Evolutionary conservation across 2,329 filamentous ascomycete genomes (phyloP), one percentile per base, ranked within the genome.

Genomic region (Clarireedia hainanense): DNA sequence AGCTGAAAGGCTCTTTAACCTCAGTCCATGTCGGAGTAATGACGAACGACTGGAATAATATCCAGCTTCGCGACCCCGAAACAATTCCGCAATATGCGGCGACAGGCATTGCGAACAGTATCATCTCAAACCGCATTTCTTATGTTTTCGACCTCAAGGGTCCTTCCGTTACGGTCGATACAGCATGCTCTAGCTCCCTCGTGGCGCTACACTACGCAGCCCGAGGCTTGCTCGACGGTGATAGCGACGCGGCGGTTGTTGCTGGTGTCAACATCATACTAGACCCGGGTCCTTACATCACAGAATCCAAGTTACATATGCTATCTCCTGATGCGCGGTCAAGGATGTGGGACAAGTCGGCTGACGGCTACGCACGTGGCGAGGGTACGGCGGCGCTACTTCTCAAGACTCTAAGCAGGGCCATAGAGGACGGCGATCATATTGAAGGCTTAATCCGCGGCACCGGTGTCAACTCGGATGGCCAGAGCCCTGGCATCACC

Each of bases 321-420:
- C 34, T 47, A 5, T 45, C 23, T 24, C n/a, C 15, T 9, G 62
- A 61, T 66, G 73, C 75, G 0, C 65, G 70, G 15, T 79, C 76
- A 58, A 77, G 77, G 55, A 69, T 72, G 2, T 85, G 82, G 60
- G 83, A 86, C 59, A 63, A 73, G 15, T 71, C 75, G 2, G 84
- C 80, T 24, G 78, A 81, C 57, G 84, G 84, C 0, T 88, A 86
- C 62, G 80, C 76, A 0, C 73, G 82, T 37, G 83, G 81, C 1
- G 84, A 88, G 62, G 84, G 82, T 0, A 72, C 80, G 23, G 80
- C 74, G 0, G 73, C 79, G 15, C 67, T 87, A 1, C 62, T 85
- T 4, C 64, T 87, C 45, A 86, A 86, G 67, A 74, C 74, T 1
- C 68, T 86, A 0, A 69, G 73, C 6, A 76, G 82, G 64, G 84